These are phyloP conservation scores for Erucastrum elatum DNA, from an alignment of 345 rosid genomes.

Conservation along the genomic window DNA sequence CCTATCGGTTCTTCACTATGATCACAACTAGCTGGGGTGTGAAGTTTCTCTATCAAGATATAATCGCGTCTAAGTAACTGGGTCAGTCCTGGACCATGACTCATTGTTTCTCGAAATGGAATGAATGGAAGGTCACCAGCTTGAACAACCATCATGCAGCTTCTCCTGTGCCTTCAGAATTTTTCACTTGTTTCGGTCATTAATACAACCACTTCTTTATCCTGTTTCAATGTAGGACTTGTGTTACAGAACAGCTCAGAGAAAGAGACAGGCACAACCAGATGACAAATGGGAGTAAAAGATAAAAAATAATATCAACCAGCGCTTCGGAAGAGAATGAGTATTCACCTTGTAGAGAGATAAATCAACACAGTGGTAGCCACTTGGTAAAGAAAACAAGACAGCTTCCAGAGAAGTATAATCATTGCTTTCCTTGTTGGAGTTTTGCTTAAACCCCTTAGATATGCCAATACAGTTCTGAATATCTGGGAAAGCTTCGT, in stretches of 20 bases:
- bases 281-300: too few species aligned
- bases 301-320: background rate
- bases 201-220: slow-evolving; percentile 64
- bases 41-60: too few species aligned
- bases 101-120: slow-evolving; percentile 49
- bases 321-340: slow-evolving; percentile 3
- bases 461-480: slow-evolving; percentile 61
- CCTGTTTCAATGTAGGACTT: slow-evolving; percentile 44
- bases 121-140: slow-evolving; percentile 67
- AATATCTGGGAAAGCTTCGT: slow-evolving; percentile 48
- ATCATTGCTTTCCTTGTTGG: slow-evolving; percentile 41
- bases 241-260: too few species aligned
- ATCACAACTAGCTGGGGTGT: too few species aligned
- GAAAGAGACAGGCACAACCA: too few species aligned
- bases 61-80: too few species aligned
- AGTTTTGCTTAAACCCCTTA: slow-evolving; percentile 54
- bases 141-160: slow-evolving; percentile 80
- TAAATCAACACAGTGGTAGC: slow-evolving; percentile 69
- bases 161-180: slow-evolving; percentile 65
- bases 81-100: too few species aligned
- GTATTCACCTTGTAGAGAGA: slow-evolving; percentile 76
- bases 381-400: slow-evolving; percentile 62
- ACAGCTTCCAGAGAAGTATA: slow-evolving; percentile 58
- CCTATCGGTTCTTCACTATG: too few species aligned
- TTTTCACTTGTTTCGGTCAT: slow-evolving; percentile 47